These are phyloP conservation scores for Neopestalotiopsis sp. DNA, from an alignment of 2,329 filamentous ascomycete genomes.

Conservation along the genomic window DNA sequence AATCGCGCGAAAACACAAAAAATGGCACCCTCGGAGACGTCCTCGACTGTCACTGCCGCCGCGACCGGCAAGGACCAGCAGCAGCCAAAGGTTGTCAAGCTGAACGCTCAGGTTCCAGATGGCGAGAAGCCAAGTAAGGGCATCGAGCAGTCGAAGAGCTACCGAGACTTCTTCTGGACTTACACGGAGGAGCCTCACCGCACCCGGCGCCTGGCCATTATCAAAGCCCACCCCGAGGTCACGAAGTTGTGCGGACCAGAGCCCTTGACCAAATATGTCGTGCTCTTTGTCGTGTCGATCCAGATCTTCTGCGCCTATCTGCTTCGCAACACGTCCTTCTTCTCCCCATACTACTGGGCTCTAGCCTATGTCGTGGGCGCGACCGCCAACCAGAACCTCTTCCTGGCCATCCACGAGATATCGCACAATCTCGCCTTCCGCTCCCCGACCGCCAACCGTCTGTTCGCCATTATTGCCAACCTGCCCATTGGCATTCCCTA, in stretches of 20 bases:
- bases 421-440: conserved; percentile 96
- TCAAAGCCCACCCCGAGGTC: conserved; percentile 97
- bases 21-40: conserved; percentile 17
- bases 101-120: conserved; percentile 33
- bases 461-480: conserved; percentile 93
- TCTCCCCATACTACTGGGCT: conserved; percentile 84
- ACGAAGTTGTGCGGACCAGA: conserved; percentile 97
- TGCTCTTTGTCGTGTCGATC: conserved; percentile 80
- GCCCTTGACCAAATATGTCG: conserved; percentile 93
- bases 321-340: conserved; percentile 77
- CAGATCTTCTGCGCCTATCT: conserved; percentile 80
- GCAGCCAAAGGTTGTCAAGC: conserved; percentile 18
- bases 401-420: conserved; percentile 98
- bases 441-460: conserved; percentile 77
- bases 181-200: conserved; percentile 98
- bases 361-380: conserved; percentile 92
- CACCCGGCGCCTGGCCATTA: conserved; percentile 88
- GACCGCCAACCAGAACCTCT: conserved; percentile 97
- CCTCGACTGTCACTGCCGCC: conserved; percentile 16
- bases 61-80: conserved; percentile 4
- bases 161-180: conserved; percentile 90
- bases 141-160: conserved; percentile 39
- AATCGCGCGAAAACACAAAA: neutral
- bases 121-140: conserved; percentile 25
- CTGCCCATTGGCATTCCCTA: conserved; percentile 95